Evolutionary conservation across 2,329 filamentous ascomycete genomes (phyloP).

Genomic region (Sporothrix curviconia): DNA sequence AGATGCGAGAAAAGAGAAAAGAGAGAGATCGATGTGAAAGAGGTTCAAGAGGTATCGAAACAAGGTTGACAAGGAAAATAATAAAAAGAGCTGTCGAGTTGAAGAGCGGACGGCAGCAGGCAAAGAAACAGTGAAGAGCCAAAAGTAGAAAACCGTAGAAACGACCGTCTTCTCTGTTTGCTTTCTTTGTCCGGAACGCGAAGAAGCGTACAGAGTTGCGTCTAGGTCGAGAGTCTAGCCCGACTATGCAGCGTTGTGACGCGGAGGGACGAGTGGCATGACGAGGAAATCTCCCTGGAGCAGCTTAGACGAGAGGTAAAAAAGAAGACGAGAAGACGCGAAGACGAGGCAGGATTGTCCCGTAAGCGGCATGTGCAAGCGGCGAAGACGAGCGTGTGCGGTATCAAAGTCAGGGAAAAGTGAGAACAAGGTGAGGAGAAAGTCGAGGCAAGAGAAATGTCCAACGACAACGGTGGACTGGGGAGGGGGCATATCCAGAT

Average conservation of each 20-base stretch:
- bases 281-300: slow-evolving; percentile 2
- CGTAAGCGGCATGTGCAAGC: slow-evolving; percentile 4
- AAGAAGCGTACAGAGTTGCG: not conserved
- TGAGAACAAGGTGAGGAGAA: not conserved
- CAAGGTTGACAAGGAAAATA: not conserved
- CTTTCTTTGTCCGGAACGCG: slow-evolving; percentile 2
- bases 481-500: too few species aligned
- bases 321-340: not conserved
- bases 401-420: not conserved
- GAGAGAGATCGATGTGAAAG: too few species aligned
- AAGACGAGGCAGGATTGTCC: too few species aligned
- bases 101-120: not conserved
- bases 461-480: too few species aligned
- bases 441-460: not conserved
- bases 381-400: not conserved
- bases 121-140: not conserved
- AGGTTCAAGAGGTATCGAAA: too few species aligned
- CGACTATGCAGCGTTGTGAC: not conserved
- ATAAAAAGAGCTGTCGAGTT: not conserved
- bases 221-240: not conserved
- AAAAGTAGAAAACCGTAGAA: not conserved
- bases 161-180: not conserved
- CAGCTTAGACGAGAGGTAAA: not conserved
- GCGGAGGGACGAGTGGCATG: slow-evolving; percentile 3
- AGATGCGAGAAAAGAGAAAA: not conserved